Evolutionary conservation across 805 yeast species (phyloP).

Genomic region (Kluyveromyces lactis): DNA sequence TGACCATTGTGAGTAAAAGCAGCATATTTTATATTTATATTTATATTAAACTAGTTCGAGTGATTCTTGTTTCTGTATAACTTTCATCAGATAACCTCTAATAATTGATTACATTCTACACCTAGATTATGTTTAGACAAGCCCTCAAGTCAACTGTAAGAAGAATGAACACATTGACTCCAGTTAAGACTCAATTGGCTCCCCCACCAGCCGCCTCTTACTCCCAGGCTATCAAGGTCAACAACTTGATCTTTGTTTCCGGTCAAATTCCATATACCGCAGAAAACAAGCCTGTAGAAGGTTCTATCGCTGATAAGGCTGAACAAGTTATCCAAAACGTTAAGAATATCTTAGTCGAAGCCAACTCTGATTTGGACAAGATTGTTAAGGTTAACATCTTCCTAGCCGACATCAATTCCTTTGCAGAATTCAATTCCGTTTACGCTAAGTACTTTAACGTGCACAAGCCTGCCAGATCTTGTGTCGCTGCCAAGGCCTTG

Average conservation of each 20-base stretch:
- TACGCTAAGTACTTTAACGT: slow-evolving; percentile 67
- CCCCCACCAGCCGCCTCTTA: slow-evolving; percentile 97
- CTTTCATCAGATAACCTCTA: too few species aligned
- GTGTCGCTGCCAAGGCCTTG: slow-evolving; percentile 88
- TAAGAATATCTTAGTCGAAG: slow-evolving; percentile 66
- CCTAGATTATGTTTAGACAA: slow-evolving; percentile 3
- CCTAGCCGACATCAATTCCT: slow-evolving; percentile 83
- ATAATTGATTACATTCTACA: too few species aligned
- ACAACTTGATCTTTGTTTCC: slow-evolving; percentile 80
- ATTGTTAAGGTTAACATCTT: slow-evolving; percentile 83
- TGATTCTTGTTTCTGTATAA: too few species aligned
- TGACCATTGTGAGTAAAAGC: too few species aligned
- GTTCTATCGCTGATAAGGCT: slow-evolving; percentile 66
- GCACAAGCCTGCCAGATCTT: slow-evolving; percentile 94
- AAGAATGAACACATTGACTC: slow-evolving; percentile 23
- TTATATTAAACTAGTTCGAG: too few species aligned
- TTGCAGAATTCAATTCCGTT: slow-evolving; percentile 77
- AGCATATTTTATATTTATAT: too few species aligned
- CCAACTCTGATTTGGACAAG: slow-evolving; percentile 76
- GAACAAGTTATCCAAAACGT: slow-evolving; percentile 67
- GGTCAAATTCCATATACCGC: slow-evolving; percentile 93
- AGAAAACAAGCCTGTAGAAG: slow-evolving; percentile 71
- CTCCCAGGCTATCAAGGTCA: slow-evolving; percentile 91
- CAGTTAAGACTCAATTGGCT: slow-evolving; percentile 65
- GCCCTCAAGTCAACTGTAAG: slow-evolving; percentile 4